Evolutionary conservation across 306 rosid genomes (phyloP), one percentile per base, ranked within the genome.

Genomic region (Dalbergia cultrata): DNA sequence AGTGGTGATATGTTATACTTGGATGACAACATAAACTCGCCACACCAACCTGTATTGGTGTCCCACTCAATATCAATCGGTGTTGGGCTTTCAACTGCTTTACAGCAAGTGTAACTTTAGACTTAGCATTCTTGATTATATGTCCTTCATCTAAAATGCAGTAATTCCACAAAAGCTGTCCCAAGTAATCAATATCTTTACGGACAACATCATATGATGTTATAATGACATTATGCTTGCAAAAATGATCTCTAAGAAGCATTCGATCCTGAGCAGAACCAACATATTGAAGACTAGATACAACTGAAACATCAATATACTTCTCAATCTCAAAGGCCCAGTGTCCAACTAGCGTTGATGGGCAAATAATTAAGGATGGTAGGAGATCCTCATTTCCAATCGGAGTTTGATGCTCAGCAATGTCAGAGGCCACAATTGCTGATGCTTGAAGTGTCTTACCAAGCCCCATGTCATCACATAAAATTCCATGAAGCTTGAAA

Each of bases 401-500:
- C 67, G 43, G 34, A 81, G 87, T 47, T 16, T 63, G 91, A 77
- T 56, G 86, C 89, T 95, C 99, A 66, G 88, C 94, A 53, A 91
- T 86, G 77, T 90, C 95, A 61, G 96, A 95, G 65, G 99, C 98
- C 88, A 95, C 91, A 75, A 95, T 95, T 52, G 99, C 93, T 8
- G 97, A 93, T 78, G 99, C 96, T 81, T 95, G 99, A 80, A 95
- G 96, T 78, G 99, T 95, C 91, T 95, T 95, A 68, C 99, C 99
- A 68, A 95, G 99, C 52, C 99, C 99, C 99, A 95, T 95, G 85
- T 95, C 99, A 81, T 95, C 99, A 85, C 99, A 95, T 81, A 95
- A 88, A 83, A 95, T 95, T 83, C 99, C 99, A 93, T 95, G 99
- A 90, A 95, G 99, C 93, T 95, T 95, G 90, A 95, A 95, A 76